Percentiles rank a stretch among this genome's conserved stretches.
Evolutionary conservation across 768 basidiomycete species (phyloP).

Genomic region (Crepidotus variabilis): DNA sequence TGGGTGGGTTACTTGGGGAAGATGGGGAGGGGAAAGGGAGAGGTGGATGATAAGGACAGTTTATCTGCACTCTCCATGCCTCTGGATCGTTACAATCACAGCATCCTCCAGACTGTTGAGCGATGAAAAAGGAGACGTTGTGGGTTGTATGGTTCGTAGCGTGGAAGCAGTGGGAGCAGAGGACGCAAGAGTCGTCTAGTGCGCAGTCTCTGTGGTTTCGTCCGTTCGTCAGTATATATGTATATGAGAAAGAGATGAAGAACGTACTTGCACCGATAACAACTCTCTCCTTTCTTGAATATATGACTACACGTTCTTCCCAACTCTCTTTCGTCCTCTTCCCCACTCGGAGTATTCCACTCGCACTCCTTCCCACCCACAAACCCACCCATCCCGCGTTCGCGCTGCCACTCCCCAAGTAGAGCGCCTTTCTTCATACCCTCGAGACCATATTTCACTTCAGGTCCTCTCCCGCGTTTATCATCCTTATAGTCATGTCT

Average conservation of each 20-base stretch:
- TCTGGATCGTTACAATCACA: slow-evolving; percentile 95
- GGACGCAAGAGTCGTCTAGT: slow-evolving; percentile 82
- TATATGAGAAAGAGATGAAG: slow-evolving; percentile 61
- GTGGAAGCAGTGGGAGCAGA: slow-evolving; percentile 79
- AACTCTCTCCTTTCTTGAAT: slow-evolving; percentile 88
- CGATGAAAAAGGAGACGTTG: slow-evolving; percentile 91
- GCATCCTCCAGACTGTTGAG: slow-evolving; percentile 87
- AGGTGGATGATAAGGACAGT: slow-evolving; percentile 76
- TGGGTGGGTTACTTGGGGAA: not conserved
- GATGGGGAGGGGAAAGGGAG: slow-evolving; percentile 17
- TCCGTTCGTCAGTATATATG: slow-evolving; percentile 85
- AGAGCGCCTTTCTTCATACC: slow-evolving; percentile 14
- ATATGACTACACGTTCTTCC: slow-evolving; percentile 81
- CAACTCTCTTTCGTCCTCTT: slow-evolving; percentile 55
- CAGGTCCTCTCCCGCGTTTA: too few relatives aligned
- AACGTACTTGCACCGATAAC: slow-evolving; percentile 90
- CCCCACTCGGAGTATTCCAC: slow-evolving; percentile 57
- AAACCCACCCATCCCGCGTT: slow-evolving; percentile 45
- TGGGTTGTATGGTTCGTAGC: slow-evolving; percentile 83
- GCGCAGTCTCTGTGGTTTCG: slow-evolving; percentile 41
- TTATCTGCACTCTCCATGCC: slow-evolving; percentile 70
- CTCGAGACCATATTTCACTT: too few relatives aligned
- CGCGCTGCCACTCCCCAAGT: slow-evolving; percentile 67
- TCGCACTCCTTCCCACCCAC: slow-evolving; percentile 53
- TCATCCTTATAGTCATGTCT: too few relatives aligned